Percentiles rank a stretch among this genome's conserved stretches.
phyloP scores from a whole-genome alignment of 305 asterid genomes.

The Fraxinus latifolia region DNA sequence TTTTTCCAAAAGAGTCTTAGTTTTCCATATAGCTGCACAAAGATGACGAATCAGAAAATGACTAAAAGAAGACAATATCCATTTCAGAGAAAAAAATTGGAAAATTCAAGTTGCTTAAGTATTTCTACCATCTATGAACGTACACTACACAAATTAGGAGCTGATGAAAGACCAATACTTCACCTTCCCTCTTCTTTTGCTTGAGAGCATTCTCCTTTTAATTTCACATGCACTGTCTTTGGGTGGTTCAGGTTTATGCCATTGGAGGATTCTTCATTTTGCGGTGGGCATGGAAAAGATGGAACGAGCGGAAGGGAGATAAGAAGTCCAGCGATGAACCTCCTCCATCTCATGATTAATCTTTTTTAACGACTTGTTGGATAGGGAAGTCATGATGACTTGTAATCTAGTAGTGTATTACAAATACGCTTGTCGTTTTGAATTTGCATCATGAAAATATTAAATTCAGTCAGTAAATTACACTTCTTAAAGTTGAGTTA shows the following conservation, averaged over 20 bases:
- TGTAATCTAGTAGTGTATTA: constrained; percentile 25
- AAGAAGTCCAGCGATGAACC: constrained; percentile 54
- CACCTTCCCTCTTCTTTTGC: not conserved
- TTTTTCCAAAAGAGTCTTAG: not conserved
- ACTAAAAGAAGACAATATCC: not conserved
- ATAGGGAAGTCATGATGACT: constrained; percentile 22
- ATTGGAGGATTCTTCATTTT: constrained; percentile 66
- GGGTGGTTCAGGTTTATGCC: constrained; percentile 68
- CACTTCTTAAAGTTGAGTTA: not conserved
- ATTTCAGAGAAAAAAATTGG: not conserved
- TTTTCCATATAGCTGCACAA: not conserved
- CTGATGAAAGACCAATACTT: not conserved
- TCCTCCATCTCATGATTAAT: constrained; percentile 47
- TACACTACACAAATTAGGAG: not conserved
- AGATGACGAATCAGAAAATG: not conserved
- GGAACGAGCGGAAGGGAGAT: constrained; percentile 70
- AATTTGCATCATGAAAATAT: constrained; percentile 12
- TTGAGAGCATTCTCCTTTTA: not conserved
- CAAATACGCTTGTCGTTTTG: constrained; percentile 19
- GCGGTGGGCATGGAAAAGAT: constrained; percentile 89
- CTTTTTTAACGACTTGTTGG: not conserved
- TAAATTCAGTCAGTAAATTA: constrained; percentile 5
- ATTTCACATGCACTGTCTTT: not conserved
- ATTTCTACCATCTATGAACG: not conserved
- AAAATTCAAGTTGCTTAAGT: not conserved